These are phyloP conservation scores for Penicillium cataractarum DNA, from an alignment of 495 filamentous ascomycete species.

Conservation along the genomic window DNA sequence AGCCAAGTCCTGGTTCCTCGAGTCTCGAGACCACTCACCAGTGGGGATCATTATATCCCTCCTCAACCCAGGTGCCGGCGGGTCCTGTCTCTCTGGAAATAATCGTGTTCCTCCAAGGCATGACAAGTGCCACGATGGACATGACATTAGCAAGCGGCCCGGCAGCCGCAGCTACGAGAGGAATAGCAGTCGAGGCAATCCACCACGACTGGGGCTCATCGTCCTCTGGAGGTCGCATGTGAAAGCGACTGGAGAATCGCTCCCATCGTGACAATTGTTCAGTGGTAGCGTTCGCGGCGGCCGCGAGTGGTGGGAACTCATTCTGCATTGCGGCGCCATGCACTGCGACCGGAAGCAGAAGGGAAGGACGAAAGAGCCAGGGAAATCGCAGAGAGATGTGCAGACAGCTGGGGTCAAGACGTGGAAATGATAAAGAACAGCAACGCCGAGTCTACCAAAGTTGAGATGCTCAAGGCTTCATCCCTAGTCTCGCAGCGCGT, in stretches of 20 bases:
- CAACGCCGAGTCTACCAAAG: constrained; percentile 1
- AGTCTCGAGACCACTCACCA: constrained; percentile 44
- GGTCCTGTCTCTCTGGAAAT: constrained; percentile 27
- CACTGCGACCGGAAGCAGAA: constrained; percentile 4
- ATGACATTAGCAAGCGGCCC: constrained; percentile 76
- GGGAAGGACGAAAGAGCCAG: neutral
- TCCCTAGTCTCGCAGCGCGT: neutral
- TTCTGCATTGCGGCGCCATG: constrained; percentile 23
- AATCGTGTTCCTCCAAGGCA: constrained; percentile 62
- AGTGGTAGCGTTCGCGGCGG: constrained; percentile 7
- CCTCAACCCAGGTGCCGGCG: constrained; percentile 43
- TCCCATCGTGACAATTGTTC: constrained; percentile 21
- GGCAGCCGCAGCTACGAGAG: constrained; percentile 70
- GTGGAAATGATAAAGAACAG: neutral
- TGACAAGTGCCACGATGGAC: constrained; percentile 73
- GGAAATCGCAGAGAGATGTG: neutral
- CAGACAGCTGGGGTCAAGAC: neutral
- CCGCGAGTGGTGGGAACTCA: constrained; percentile 17
- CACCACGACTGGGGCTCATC: constrained; percentile 67
- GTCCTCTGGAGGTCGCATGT: constrained; percentile 51
- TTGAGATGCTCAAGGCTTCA: constrained; percentile 8
- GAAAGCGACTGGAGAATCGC: constrained; percentile 29
- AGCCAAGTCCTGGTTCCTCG: neutral
- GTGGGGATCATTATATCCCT: constrained; percentile 51
- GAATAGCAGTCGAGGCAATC: constrained; percentile 78